Evolutionary conservation across 2,329 filamentous ascomycete species (phyloP), one percentile per base, ranked within the genome.

Genomic region (Lecanoromycetidae sp.): DNA sequence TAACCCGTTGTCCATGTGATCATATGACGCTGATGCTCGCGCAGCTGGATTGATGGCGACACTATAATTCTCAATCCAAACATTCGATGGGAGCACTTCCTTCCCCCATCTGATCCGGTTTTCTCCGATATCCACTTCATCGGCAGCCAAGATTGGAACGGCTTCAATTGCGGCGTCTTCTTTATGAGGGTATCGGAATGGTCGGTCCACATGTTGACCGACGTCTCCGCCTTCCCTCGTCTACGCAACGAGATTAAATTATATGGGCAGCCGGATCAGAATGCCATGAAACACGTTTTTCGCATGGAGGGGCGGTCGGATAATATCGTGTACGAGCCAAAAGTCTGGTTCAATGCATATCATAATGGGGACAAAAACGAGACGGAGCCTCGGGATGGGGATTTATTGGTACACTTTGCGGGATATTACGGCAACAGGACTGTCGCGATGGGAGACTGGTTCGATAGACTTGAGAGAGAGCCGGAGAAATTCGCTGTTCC

Each of bases 161-260:
- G 62, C 9, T 52, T 65, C 25, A 63, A 65, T 39, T 57, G 57
- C 27, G 61, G 62, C 5, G 55, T 60, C 6, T 63, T 65, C 49
- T 55, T 60, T 22, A 53, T 65, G 30, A 59, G 61, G 15, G 61
- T 65, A 20, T 56, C 61, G 25, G 53, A 55, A 19, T 65, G 62
- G 62, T 61, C 57, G 10, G 53, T 64, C 22, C 50, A 58, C 8
- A 50, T 63, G 9, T 53, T 65, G 12, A 55, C 57, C 19, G 55
- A 58, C 13, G 52, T 53, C 5, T 54, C 62, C 17, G 53, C 58
- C 27, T 60, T 60, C 38, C 57, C 54, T 7, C 17, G 44, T 12
- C 42, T 55, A 15, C 49, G 55, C 10, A 59, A 60, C 3, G 45
- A 57, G 8, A 41, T 54, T 17, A 9, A 47, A 2, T 55, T 62